Base-by-base conservation (phyloP, 108 stramenopile species). In the Nitzschia putrida region DNA sequence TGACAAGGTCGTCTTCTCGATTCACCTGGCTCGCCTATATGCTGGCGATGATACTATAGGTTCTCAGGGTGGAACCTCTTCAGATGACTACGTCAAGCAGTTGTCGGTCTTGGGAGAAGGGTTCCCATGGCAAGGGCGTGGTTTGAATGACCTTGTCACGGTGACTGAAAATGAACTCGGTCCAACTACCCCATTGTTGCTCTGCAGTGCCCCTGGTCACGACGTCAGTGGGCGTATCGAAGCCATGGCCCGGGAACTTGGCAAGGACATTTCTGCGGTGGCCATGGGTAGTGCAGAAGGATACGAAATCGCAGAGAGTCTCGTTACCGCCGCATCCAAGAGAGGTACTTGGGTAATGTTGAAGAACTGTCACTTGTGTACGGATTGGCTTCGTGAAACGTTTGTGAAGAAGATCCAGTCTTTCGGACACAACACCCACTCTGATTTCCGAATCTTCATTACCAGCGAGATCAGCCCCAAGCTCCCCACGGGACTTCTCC, bases 241-340 rank as follows among this genome's bases (percentile, higher is more conserved):
- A 69, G 76, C 83, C 10, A 87, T 98, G 83, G 95, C 97, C 3
- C 81, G 78, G n/a, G 80, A 88, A 29, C 64, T 79, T 61, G 63
- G 69, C 34, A 89, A 88, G 26, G 88, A 92, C 58, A 76, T 97
- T 24, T 57, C 87, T 5, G 72, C 84, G 10, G 92, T 99, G 21
- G 96, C 99, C 9, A 97, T 99, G 97, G 99, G 99, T 34, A 90
- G 92, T 69, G 58, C 87, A 5, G 98, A 98, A 68, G 97, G 97
- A 11, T 97, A 79, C 49, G 86, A 72, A 25, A 88, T 80, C 26
- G 97, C 98, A 20, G 96, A 97, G 50, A 72, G 71, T n/a, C 69
- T 90, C 18, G 70, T 99, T 52, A 71, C 79, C 16, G 53, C 78
- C 25, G 96, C 91, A 8, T 72, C 88, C 1, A 93, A 95, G 61